Base-by-base conservation (phyloP, 2,329 filamentous ascomycete genomes). In the Zasmidium citrigriseum region DNA sequence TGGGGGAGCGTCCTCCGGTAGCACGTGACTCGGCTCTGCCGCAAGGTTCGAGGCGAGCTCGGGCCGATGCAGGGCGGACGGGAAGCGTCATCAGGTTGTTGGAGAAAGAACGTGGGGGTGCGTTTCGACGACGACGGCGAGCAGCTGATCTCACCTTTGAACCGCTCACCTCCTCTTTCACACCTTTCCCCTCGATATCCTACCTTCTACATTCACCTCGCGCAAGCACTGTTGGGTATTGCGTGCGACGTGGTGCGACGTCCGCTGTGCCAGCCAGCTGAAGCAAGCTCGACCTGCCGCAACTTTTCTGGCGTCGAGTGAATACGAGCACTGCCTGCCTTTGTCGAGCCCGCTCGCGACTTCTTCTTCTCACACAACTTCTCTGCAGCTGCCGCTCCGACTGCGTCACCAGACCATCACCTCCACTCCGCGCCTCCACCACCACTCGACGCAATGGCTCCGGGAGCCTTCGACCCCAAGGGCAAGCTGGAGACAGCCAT, bases 401-500 rank as follows among this genome's bases (percentile, higher is more conserved):
- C 38, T 27, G 46, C 27, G 29, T 44, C 51, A 48, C 54, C 34
- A 27, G 27, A 21, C 3, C 48, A 23, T 58, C 34, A 25, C 27
- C 4, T 20, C 46, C 51, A 44, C 34, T 22, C 12, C 46, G 5
- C 16, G 44, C 16, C 48, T 47, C 34, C 41, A 52, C 47, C 49
- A 49, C 29, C 25, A 63, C 7, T n/a, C 27, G 27, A 29, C 16
- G 34, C 34, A 9, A 41, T 63, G 61, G 58, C 61, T 34, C 46
- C 62, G 25, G 57, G 53, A 22, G 46, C 49, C 16, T 60, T 62
- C 61, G 57, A 58, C 27, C 24, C 41, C 46, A 41, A 41, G 34
- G 34, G 34, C 34, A 41, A 41, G 34, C 34, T 41, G 7, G 59
- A 62, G 23, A 58, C 68, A 46, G 67, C 67, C 48, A 68, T 76